Evolutionary conservation across 2,329 filamentous ascomycete genomes (phyloP).

Genomic region (Talaromyces sp.): DNA sequence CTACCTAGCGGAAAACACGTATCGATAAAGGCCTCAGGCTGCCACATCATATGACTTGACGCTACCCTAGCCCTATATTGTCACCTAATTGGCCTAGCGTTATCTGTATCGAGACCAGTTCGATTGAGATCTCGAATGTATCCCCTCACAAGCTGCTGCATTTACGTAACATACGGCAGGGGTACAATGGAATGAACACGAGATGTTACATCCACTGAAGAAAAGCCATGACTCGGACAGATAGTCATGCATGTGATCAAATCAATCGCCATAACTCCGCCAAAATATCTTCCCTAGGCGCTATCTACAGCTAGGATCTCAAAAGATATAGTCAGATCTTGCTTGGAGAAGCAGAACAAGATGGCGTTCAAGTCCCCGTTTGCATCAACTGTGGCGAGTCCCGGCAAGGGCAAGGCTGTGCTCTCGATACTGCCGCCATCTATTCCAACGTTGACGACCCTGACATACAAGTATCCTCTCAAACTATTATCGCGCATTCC

Average conservation of each 20-base stretch:
- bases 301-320: not conserved
- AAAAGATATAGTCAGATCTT: not conserved
- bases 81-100: not conserved
- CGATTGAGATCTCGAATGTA: not conserved
- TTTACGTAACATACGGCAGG: constrained; percentile 4
- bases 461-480: constrained; percentile 89
- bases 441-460: constrained; percentile 67
- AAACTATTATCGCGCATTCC: constrained; percentile 85
- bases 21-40: constrained; percentile 14
- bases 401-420: constrained; percentile 77
- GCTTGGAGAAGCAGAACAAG: not conserved
- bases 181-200: not conserved
- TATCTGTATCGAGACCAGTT: not conserved
- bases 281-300: constrained; percentile 5
- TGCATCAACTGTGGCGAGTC: constrained; percentile 66
- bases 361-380: constrained; percentile 65
- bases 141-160: not conserved
- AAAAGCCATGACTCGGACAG: constrained; percentile 4
- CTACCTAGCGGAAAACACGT: constrained; percentile 12
- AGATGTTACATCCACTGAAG: not conserved
- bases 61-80: constrained; percentile 4
- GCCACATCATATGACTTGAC: not conserved
- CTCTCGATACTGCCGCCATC: constrained; percentile 70
- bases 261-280: not conserved
- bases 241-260: constrained; percentile 9